Evolutionary conservation across 768 basidiomycete species (phyloP).

Genomic region (Sarcomyxa edulis): DNA sequence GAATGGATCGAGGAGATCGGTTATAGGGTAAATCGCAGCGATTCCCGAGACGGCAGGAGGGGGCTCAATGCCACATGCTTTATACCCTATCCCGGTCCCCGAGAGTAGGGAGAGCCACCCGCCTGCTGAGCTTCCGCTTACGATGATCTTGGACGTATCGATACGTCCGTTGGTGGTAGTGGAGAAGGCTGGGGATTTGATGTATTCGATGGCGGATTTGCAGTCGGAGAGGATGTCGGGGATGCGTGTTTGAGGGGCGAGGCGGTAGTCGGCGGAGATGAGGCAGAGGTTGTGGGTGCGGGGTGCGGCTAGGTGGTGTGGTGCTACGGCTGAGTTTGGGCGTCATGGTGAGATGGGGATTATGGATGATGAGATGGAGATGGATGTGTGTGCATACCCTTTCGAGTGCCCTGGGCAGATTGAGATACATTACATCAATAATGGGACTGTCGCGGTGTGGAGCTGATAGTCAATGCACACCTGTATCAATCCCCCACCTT

Average conservation of each 20-base stretch:
- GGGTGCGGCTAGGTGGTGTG: too few relatives aligned
- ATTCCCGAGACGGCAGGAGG: slow-evolving; percentile 21
- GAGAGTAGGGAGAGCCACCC: slow-evolving; percentile 30
- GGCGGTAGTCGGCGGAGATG: slow-evolving; percentile 29
- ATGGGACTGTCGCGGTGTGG: too few relatives aligned
- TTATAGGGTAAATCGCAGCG: slow-evolving; percentile 31
- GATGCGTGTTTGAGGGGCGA: slow-evolving; percentile 30
- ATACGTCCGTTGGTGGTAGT: slow-evolving; percentile 21
- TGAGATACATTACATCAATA: too few relatives aligned
- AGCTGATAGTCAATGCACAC: too few relatives aligned
- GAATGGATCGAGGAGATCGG: slow-evolving; percentile 29
- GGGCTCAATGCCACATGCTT: slow-evolving; percentile 25
- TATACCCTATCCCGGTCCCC: slow-evolving; percentile 30
- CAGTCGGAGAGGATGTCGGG: slow-evolving; percentile 29
- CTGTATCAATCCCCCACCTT: too few relatives aligned
- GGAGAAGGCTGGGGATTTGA: slow-evolving; percentile 21
- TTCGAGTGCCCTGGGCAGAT: too few relatives aligned
- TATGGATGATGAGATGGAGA: too few relatives aligned
- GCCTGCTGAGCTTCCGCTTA: slow-evolving; percentile 34
- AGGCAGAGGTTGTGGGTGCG: slow-evolving; percentile 25
- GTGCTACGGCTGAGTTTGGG: too few relatives aligned
- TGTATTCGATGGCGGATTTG: slow-evolving; percentile 26
- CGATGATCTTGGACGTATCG: slow-evolving; percentile 22
- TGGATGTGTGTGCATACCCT: too few relatives aligned
- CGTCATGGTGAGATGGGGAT: too few relatives aligned